Base-by-base conservation (phyloP, 2,329 filamentous ascomycete species). In the Coniochaeta sp. region DNA sequence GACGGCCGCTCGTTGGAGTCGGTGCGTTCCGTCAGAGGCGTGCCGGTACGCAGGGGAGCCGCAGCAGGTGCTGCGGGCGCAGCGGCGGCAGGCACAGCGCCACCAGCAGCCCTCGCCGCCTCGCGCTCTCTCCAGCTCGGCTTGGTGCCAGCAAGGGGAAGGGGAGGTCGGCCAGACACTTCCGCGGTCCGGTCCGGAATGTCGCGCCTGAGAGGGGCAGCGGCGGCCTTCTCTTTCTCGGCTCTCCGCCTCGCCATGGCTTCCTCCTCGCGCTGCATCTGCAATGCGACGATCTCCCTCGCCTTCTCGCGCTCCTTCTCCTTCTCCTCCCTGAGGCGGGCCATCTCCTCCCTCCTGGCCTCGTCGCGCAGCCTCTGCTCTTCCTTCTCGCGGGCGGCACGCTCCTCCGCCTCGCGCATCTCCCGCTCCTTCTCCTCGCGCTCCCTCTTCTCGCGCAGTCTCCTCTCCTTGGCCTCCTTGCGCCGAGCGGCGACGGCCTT, bases 201-300 rank as follows among this genome's bases (percentile, higher is more conserved):
- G 54, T 60, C 54, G 60, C 61, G 62, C 58, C 72, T 68, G 60
- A 72, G 62, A 22, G 69, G 65, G n/a, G 63, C 64, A 50, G 70
- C 59, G 19, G 65, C 57, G 5, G 64, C 70, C 58, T 68, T 66
- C 54, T 66, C 83, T 75, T 85, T 90, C 73, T 85, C 85, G 61
- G 82, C 87, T 69, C 81, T 85, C 73, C 84, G 85, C 67, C 89
- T 86, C 65, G 89, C 89, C 75, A 93, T 86, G 17, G 91, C 93
- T 74, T 96, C 93, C 68, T 95, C 92, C 74, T 96, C 93, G 73
- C 90, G 87, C 71, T 91, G 85, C 67, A 85, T 86, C 76, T 97
- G 93, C 66, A 85, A 76, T 14, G 85, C 85, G 55, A 81, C 83
- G 74, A 82, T 84, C 76, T 88, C 85, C 63, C 83, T 71, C 62